These are phyloP conservation scores for Haematococcus sp. DNA, from an alignment of 139 green algal species.

Conservation along the genomic window DNA sequence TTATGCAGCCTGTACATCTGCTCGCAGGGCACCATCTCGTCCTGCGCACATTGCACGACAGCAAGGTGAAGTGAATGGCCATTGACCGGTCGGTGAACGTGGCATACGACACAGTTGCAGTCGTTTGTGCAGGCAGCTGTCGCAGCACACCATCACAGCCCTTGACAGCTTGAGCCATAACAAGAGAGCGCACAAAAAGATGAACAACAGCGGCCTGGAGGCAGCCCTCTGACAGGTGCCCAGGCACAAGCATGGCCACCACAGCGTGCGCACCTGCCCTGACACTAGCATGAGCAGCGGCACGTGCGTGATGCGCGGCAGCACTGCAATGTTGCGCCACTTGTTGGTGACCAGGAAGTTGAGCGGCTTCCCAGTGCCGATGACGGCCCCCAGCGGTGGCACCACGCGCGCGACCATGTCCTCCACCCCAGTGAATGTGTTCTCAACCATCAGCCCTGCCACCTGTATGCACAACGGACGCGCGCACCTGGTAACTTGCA, in stretches of 20 bases:
- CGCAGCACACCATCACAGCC: too few species aligned
- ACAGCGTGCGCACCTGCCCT: slow-evolving; percentile 33
- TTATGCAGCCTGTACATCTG: slow-evolving; percentile 74
- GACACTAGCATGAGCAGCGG: slow-evolving; percentile 77
- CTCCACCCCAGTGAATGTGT: slow-evolving; percentile 83
- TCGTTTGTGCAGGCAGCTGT: slow-evolving; percentile 15
- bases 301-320: slow-evolving; percentile 45
- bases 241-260: too few species aligned
- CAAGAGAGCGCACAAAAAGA: too few species aligned
- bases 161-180: too few species aligned
- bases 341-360: slow-evolving; percentile 90
- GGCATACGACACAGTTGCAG: background rate
- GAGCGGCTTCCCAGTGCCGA: slow-evolving; percentile 56
- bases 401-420: slow-evolving; percentile 60
- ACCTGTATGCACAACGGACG: slow-evolving; percentile 39
- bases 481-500: too few species aligned
- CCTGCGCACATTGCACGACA: slow-evolving; percentile 50
- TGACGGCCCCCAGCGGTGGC: slow-evolving; percentile 54
- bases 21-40: slow-evolving; percentile 77
- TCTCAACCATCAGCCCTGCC: slow-evolving; percentile 74
- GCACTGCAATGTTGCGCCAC: slow-evolving; percentile 66
- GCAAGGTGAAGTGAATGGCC: too few species aligned
- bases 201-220: too few species aligned
- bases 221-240: too few species aligned
- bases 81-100: background rate